Evolutionary conservation across 805 yeast species (phyloP), one percentile per base, ranked within the genome.

Genomic region (Kregervanrija delftensis): DNA sequence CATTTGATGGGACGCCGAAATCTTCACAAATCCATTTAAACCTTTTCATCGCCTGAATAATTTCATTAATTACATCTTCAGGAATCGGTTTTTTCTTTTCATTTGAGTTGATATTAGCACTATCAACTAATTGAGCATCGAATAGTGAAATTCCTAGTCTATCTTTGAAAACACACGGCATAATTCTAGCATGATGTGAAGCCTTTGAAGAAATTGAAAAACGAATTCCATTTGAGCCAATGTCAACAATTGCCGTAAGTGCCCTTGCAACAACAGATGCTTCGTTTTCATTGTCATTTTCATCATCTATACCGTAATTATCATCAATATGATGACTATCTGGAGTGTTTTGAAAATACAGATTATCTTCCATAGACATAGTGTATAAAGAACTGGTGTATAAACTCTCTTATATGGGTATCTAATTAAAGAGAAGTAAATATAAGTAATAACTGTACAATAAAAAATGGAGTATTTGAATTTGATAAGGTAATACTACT

Each of bases 111-210:
- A 54, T 47, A 41, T 49, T 53, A 6, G 59, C 57, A 30, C 58
- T 55, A 30, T 61, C 73, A 46, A 47, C 69, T 56, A 58, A 69
- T 53, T 80, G 84, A 0, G 76, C 79, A 48, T 81, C 87, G 56
- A 77, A 81, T 14, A 84, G 61, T 0, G 89, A 79, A 11, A 84
- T 78, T 2, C 86, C 85, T 3, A 83, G 72, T 39, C 89, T 65
- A 52, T 84, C 91, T 50, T 83, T 86, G 63, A 79, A 84, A 10
- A 83, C 79, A 57, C 87, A 81, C 1, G 93, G 91, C 76, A 85
- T 76, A 4, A 81, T 79, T 49, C 93, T 70, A 1, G 87, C 86
- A 59, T 81, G 85, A 49, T 76, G 81, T 1, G 83, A 69, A 3
- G 84, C 82, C 40, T 76, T 71, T 2, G 88, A 81, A 13, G 87